Base-by-base conservation (phyloP, 148 eudicot genomes). In the Talinum fruticosum region DNA sequence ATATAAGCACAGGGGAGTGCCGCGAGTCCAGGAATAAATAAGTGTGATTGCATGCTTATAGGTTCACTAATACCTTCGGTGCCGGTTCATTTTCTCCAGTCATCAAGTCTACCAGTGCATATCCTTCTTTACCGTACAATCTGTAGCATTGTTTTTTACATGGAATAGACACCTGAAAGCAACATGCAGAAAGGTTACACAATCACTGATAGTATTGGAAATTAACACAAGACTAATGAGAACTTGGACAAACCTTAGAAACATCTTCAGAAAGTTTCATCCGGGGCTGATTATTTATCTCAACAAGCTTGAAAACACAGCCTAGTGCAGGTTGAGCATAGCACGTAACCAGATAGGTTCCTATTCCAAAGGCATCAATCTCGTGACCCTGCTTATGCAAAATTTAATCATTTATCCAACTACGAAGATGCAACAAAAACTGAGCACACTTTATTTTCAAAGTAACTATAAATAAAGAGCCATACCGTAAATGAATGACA, bases 251-350 rank as follows among this genome's bases (percentile, higher is more conserved):
- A 51, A 93, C 99, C 99, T 96, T 96, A 65, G 99, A 87, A 76
- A 96, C 88, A 78, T 96, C 99, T 87, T 96, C 99, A 36, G 99
- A 96, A 38, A 96, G 96, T 74, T 96, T 96, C 78, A 96, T 96
- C 24, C 99, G 94, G 69, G 99, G 97, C 85, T 96, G 97, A 78
- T 87, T 84, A 78, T 96, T 96, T 78, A 96, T 93, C 85, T 96
- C 99, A 72, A 96, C 99, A 80, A 96, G 92, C 92, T 96, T 96
- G 91, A 91, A 96, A 79, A 96, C 99, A 86, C 93, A 92, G 51
- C 97, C 99, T 61, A 96, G 79, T 68, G 99, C 97, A 78, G 99
- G 92, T 88, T 96, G 99, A 80, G 99, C 91, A 86, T 91, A 95
- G 81, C 96, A 95, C 28, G 99, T 95, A 76, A 95, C 99, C 76